Conservation (phyloP, 176 grass and related monocot species). For the Hyparrhenia diplandra region DNA sequence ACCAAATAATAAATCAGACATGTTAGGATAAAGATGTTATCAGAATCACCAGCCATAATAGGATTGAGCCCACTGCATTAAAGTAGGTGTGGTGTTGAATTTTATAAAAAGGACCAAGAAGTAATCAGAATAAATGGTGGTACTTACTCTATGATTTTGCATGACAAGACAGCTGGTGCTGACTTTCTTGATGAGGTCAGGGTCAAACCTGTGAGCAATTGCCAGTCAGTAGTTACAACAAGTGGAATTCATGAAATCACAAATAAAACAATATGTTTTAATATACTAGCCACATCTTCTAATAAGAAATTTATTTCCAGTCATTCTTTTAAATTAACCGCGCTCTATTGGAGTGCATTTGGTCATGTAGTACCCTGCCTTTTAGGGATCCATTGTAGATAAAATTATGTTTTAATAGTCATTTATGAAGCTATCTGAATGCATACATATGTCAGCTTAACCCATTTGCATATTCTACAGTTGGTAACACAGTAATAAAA, state of each 20-base stretch:
- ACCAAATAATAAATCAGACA: slow-evolving; percentile 30
- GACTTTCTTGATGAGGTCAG: too few relatives aligned
- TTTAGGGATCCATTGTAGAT: not conserved
- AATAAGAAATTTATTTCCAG: not conserved
- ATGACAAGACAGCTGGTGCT: too few relatives aligned
- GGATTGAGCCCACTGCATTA: not conserved
- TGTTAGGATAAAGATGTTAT: slow-evolving; percentile 21
- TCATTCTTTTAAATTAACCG: too few relatives aligned
- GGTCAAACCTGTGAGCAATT: too few relatives aligned
- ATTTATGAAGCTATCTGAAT: too few relatives aligned
- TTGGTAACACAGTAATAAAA: not conserved
- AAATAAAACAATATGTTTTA: not conserved
- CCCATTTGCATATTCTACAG: not conserved
- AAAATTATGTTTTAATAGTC: too few relatives aligned
- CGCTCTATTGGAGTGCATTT: too few relatives aligned
- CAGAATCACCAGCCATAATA: not conserved
- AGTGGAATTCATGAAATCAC: not conserved
- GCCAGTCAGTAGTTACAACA: too few relatives aligned
- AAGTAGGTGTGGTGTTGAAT: not conserved
- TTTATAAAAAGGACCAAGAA: not conserved
- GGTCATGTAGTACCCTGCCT: not conserved
- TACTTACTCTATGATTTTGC: slow-evolving; percentile 81
- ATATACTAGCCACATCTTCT: too few relatives aligned
- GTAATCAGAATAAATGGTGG: not conserved
- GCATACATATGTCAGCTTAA: not conserved